Conservation (phyloP, 306 rosid species). For the Dryas alaskensis region DNA sequence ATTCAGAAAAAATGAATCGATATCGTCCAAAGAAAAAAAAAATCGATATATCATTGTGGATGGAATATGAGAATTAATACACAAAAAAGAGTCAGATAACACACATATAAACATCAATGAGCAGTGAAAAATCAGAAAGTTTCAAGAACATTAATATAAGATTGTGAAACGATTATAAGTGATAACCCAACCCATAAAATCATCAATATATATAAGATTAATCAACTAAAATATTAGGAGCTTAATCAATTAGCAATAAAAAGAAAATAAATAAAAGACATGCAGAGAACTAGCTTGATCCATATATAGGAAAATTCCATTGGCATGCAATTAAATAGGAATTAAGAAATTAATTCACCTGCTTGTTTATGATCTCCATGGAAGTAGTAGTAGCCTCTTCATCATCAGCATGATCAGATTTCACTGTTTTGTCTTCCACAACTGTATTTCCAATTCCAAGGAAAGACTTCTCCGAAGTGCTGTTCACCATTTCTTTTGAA, state of each 20-base stretch:
- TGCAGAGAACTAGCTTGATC: too few species aligned
- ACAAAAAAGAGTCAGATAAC: neutral
- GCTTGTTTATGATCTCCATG: conserved; percentile 1
- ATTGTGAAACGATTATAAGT: too few species aligned
- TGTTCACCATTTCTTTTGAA: conserved; percentile 21
- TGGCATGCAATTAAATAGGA: too few species aligned
- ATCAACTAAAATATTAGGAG: neutral
- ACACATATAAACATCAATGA: neutral
- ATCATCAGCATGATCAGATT: conserved; percentile 13
- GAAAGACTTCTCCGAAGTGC: conserved; percentile 13
- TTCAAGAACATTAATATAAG: neutral
- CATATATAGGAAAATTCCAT: too few species aligned
- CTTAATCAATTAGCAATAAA: neutral
- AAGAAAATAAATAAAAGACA: neutral
- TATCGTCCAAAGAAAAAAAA: neutral
- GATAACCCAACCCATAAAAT: neutral
- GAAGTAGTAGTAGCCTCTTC: conserved; percentile 17
- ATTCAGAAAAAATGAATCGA: neutral
- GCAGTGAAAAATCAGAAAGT: neutral
- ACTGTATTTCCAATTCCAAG: conserved; percentile 18
- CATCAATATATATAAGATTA: neutral
- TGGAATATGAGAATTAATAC: neutral
- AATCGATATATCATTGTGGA: neutral
- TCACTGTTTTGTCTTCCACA: conserved; percentile 24
- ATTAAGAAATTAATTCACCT: conserved; percentile 25